Evolutionary conservation across 1,284 basidiomycete species (phyloP).

Genomic region (Ustilago vetiveriae): DNA sequence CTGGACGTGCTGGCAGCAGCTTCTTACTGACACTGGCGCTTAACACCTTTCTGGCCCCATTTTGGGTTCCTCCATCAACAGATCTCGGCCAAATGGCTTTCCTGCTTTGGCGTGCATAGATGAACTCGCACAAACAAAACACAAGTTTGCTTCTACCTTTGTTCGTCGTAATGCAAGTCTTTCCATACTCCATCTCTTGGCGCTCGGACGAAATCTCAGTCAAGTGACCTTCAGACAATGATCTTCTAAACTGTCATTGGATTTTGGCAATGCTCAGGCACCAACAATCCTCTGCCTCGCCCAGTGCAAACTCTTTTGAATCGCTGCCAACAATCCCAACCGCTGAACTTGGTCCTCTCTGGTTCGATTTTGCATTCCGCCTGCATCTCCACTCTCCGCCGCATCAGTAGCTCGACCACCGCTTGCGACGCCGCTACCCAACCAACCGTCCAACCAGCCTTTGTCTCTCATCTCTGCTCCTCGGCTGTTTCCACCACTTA

Average conservation of each 20-base stretch:
- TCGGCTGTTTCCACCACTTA: background rate
- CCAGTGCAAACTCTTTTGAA: slow-evolving; percentile 41
- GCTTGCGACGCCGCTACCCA: background rate
- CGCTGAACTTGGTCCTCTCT: background rate
- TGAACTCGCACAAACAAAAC: background rate
- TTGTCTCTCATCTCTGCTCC: background rate
- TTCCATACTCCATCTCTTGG: no score
- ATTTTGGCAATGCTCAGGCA: no score
- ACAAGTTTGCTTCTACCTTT: no score
- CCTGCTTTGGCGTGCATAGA: slow-evolving; percentile 64
- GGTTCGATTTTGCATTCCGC: background rate
- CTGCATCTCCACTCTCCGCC: background rate
- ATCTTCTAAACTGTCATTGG: no score
- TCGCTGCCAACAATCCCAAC: slow-evolving; percentile 21
- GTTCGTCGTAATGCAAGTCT: slow-evolving; percentile 4
- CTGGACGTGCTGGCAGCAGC: no score
- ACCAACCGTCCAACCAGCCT: slow-evolving; percentile 21
- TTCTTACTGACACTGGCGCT: no score
- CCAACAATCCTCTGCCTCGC: slow-evolving; percentile 27
- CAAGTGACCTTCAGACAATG: no score
- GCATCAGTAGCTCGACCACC: no score
- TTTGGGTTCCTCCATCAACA: slow-evolving; percentile 13
- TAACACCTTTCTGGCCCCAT: no score
- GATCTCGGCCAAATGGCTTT: slow-evolving; percentile 65
- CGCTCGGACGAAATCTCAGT: no score